A percentile compares a stretch with the other conserved stretches of the same genome.
Conservation (phyloP, 1,139 yeast species). For the Debaryomycetaceae sp. region DNA sequence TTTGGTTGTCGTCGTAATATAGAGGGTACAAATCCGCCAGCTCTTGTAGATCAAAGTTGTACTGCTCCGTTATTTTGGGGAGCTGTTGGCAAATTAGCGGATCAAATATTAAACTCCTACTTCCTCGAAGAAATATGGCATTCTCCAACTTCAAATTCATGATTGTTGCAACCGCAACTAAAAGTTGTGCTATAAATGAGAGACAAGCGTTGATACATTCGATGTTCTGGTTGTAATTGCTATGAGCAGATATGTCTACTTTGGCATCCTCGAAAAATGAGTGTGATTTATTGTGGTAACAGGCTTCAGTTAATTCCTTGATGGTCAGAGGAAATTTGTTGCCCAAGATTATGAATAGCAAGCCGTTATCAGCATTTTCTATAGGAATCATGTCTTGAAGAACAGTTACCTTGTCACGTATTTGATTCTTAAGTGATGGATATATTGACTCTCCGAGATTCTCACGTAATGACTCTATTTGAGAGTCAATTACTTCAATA, state of each 20-base stretch:
- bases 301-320: slow-evolving; percentile 25
- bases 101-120: slow-evolving; percentile 24
- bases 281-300: slow-evolving; percentile 23
- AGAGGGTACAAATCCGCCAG: slow-evolving; percentile 19
- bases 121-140: slow-evolving; percentile 23
- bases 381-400: slow-evolving; percentile 27
- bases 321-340: slow-evolving; percentile 35
- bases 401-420: slow-evolving; percentile 15
- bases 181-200: slow-evolving; percentile 26
- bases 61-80: neutral
- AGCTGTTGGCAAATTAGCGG: slow-evolving; percentile 9
- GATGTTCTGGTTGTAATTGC: slow-evolving; percentile 12
- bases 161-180: slow-evolving; percentile 21
- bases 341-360: slow-evolving; percentile 31
- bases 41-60: neutral
- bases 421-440: slow-evolving; percentile 18
- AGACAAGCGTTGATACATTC: slow-evolving; percentile 32
- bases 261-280: slow-evolving; percentile 7
- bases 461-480: slow-evolving; percentile 26
- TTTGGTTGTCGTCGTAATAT: slow-evolving; percentile 21
- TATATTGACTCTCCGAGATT: slow-evolving; percentile 16
- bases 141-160: slow-evolving; percentile 27
- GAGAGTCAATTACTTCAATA: slow-evolving; percentile 26
- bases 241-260: neutral
- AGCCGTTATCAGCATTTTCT: slow-evolving; percentile 18